These are phyloP conservation scores for Colletotrichum sp. DNA, from an alignment of 2,329 filamentous ascomycete species.

Conservation along the genomic window DNA sequence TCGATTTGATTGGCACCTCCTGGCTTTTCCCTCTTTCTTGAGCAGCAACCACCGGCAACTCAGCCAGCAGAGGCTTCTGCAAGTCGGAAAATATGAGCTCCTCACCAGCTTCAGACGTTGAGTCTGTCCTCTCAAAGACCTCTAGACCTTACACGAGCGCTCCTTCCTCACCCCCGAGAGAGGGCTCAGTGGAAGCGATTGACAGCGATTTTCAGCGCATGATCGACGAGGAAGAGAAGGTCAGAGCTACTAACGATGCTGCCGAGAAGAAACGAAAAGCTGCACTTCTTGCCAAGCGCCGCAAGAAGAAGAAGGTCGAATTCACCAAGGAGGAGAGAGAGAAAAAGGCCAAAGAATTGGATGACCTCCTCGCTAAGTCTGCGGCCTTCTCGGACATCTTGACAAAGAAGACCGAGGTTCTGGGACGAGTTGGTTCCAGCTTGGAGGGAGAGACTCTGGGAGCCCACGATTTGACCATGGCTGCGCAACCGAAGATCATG, in stretches of 20 bases:
- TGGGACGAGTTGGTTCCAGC: conserved; percentile 66
- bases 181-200: conserved; percentile 22
- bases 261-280: conserved; percentile 50
- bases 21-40: neutral
- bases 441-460: conserved; percentile 65
- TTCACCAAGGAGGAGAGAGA: conserved; percentile 58
- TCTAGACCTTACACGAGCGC: conserved; percentile 37
- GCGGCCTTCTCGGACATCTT: conserved; percentile 67
- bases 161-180: conserved; percentile 41
- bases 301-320: conserved; percentile 53
- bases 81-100: conserved; percentile 27
- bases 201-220: conserved; percentile 31
- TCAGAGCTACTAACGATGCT: conserved; percentile 43
- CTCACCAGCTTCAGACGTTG: conserved; percentile 34
- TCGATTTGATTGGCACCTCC: neutral
- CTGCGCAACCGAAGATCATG: conserved; percentile 84
- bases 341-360: conserved; percentile 63
- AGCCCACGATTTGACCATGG: conserved; percentile 76
- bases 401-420: conserved; percentile 66
- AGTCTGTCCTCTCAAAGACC: conserved; percentile 32
- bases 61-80: rapidly evolving
- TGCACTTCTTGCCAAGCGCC: conserved; percentile 44
- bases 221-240: conserved; percentile 40
- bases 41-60: neutral
- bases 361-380: conserved; percentile 64